These are phyloP conservation scores for Rosa rugosa DNA, from an alignment of 306 rosid species.

Conservation along the genomic window DNA sequence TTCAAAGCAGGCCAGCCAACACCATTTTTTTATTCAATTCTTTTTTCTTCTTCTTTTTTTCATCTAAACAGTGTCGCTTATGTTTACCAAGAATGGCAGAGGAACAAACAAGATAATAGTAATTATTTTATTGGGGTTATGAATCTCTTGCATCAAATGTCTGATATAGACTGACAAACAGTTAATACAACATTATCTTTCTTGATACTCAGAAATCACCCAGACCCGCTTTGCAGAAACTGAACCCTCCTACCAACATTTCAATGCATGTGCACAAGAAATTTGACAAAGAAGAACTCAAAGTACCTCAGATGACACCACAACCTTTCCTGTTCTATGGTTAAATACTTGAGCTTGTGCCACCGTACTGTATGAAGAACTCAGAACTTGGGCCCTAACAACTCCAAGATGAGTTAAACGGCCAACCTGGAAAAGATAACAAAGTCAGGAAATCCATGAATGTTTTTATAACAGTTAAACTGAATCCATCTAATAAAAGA, in stretches of 20 bases:
- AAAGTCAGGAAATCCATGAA: not conserved
- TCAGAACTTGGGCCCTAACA: slow-evolving; percentile 19
- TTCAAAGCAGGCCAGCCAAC: not conserved
- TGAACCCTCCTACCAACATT: not conserved
- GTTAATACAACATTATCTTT: too few relatives aligned
- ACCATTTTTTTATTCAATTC: not conserved
- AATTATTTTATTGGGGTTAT: too few relatives aligned
- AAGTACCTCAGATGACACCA: slow-evolving; percentile 22
- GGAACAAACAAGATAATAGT: not conserved
- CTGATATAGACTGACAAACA: not conserved
- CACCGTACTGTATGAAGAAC: slow-evolving; percentile 16
- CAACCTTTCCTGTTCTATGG: slow-evolving; percentile 11
- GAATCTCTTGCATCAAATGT: slow-evolving; percentile 1
- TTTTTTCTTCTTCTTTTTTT: not conserved
- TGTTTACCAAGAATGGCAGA: not conserved
- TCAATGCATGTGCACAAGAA: not conserved
- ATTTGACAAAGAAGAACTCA: not conserved
- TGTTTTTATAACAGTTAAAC: not conserved
- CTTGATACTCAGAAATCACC: not conserved
- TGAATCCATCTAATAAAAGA: not conserved
- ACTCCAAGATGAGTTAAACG: slow-evolving; percentile 27
- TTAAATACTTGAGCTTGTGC: slow-evolving; percentile 22
- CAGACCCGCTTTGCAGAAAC: not conserved
- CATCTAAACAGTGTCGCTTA: not conserved
- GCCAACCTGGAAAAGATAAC: slow-evolving; percentile 21